phyloP scores from a whole-genome alignment of 225 moss, liverwort and hornwort genomes.

The Straminergon stramineum region DNA sequence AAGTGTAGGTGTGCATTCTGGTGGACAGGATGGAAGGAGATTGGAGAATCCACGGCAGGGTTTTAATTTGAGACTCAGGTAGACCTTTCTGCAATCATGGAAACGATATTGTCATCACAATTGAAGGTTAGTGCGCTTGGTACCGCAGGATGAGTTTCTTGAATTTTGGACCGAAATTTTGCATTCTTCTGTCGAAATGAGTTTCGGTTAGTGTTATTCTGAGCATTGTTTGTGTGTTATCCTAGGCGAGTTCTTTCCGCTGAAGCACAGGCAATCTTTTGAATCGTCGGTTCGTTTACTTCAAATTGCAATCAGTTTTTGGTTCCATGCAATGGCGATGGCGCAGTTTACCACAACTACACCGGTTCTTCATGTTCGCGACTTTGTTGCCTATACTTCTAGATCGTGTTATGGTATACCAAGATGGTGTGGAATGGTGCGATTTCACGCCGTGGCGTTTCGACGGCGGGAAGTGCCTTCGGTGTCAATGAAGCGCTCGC shows the following conservation, averaged over 20 bases:
- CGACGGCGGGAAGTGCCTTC: background rate
- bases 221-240: background rate
- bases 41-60: background rate
- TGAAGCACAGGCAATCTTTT: background rate
- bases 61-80: background rate
- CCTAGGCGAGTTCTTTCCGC: background rate
- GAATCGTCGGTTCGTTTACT: background rate
- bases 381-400: background rate
- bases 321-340: constrained; percentile 2
- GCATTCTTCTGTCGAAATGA: background rate
- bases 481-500: background rate
- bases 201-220: background rate
- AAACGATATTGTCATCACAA: background rate
- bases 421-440: constrained; percentile 4
- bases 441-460: background rate
- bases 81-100: background rate
- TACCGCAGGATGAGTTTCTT: background rate
- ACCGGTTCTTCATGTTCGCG: constrained; percentile 19
- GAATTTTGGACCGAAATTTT: background rate
- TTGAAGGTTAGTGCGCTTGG: background rate
- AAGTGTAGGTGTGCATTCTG: background rate
- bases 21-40: background rate
- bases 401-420: background rate
- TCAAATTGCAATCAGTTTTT: background rate
- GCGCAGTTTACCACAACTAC: background rate